A percentile compares a stretch with the other conserved stretches of the same genome.
These are phyloP conservation scores for Aspergillus udagawae DNA, from an alignment of 2,329 filamentous ascomycete genomes.

Conservation along the genomic window DNA sequence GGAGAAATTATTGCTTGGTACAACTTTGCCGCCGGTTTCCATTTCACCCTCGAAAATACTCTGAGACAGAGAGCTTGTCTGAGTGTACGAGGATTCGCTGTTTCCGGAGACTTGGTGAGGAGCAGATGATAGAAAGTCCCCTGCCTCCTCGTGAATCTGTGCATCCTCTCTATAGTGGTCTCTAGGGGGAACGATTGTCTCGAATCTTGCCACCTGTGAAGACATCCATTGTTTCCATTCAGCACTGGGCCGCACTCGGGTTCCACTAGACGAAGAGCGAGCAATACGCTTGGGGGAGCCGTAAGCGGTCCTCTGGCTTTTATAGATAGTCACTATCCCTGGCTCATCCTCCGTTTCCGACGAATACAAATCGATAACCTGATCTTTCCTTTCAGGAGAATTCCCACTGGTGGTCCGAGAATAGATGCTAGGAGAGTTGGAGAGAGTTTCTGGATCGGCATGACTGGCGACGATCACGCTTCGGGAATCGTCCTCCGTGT, in stretches of 20 bases:
- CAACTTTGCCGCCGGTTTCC: slow-evolving; percentile 3
- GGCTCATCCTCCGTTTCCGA: slow-evolving; percentile 18
- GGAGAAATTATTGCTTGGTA: slow-evolving; percentile 32
- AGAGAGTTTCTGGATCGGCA: slow-evolving; percentile 5
- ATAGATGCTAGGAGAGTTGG: slow-evolving; percentile 40
- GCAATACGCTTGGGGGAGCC: slow-evolving; percentile 25
- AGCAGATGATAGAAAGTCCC: slow-evolving; percentile 5
- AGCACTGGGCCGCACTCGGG: slow-evolving; percentile 19
- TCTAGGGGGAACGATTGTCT: slow-evolving; percentile 21
- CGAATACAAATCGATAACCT: slow-evolving; percentile 1
- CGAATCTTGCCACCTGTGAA: slow-evolving; percentile 32
- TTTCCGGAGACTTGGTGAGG: neutral
- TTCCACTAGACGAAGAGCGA: neutral
- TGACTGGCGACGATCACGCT: slow-evolving; percentile 16
- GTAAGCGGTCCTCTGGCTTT: slow-evolving; percentile 26
- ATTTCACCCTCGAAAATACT: neutral
- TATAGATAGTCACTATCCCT: slow-evolving; percentile 38
- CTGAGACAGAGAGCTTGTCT: neutral
- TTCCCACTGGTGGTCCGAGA: slow-evolving; percentile 38
- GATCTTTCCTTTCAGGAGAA: slow-evolving; percentile 17
- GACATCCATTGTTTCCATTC: slow-evolving; percentile 40
- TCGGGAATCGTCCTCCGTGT: slow-evolving; percentile 16
- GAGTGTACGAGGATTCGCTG: neutral
- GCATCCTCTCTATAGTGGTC: slow-evolving; percentile 38
- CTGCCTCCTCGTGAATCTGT: slow-evolving; percentile 29